Percentiles rank a stretch among this genome's conserved stretches.
Conservation (phyloP, 495 filamentous ascomycete genomes). For the Trichoderma reesei region DNA sequence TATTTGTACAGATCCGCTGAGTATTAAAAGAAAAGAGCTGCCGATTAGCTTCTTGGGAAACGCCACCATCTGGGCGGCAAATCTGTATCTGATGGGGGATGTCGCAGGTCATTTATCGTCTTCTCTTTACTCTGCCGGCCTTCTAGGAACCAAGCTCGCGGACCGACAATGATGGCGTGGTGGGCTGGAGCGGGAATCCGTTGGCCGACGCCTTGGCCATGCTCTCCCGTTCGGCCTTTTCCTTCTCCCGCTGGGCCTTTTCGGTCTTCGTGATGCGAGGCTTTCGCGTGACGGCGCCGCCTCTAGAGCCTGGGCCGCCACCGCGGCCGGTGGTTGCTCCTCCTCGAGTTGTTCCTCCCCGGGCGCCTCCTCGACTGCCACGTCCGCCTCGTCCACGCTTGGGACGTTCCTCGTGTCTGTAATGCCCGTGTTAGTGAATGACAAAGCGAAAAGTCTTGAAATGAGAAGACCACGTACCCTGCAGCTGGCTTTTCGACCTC, state of each 20-base stretch:
- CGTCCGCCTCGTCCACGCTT: constrained; percentile 61
- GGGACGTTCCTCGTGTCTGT: constrained; percentile 63
- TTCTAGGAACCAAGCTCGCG: constrained; percentile 9
- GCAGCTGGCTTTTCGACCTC: constrained; percentile 78
- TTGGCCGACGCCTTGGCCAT: constrained; percentile 11
- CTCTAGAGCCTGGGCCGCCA: constrained; percentile 67
- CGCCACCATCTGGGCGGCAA: neutral
- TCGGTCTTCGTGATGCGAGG: constrained; percentile 75
- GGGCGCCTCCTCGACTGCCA: constrained; percentile 51
- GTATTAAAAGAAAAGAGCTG: neutral
- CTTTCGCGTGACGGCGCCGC: constrained; percentile 66
- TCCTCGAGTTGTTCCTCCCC: constrained; percentile 27
- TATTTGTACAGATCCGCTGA: neutral
- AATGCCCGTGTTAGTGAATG: constrained; percentile 23
- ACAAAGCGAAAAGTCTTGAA: neutral
- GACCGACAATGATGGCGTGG: constrained; percentile 6
- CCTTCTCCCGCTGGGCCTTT: constrained; percentile 57
- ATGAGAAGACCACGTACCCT: constrained; percentile 42
- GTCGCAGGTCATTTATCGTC: neutral
- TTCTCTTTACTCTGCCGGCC: neutral
- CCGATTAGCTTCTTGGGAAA: neutral
- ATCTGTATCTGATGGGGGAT: neutral
- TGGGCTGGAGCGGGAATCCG: constrained; percentile 5
- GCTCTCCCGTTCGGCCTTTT: constrained; percentile 40
- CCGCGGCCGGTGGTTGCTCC: constrained; percentile 37